Percentiles rank a stretch among this genome's conserved stretches.
phyloP scores from a whole-genome alignment of 2,329 filamentous ascomycete genomes.

The Colletotrichum somersetense region DNA sequence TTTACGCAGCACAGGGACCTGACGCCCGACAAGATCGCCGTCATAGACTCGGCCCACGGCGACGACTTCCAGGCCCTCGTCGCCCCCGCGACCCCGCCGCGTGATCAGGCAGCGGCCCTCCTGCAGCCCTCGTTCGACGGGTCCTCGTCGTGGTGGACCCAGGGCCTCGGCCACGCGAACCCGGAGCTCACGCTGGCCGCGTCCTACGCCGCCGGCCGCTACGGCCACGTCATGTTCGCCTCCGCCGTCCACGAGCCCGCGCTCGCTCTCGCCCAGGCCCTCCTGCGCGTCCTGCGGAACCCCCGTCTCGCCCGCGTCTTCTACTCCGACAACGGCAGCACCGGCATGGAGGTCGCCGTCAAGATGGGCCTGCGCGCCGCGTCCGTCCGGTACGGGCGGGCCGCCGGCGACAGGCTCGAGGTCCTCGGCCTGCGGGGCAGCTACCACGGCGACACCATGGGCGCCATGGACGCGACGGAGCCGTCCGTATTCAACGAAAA shows the following conservation, averaged over 20 bases:
- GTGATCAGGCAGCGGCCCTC: slow-evolving; percentile 47
- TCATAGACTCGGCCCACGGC: slow-evolving; percentile 84
- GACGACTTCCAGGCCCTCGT: slow-evolving; percentile 78
- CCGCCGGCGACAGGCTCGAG: slow-evolving; percentile 68
- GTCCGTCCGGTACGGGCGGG: slow-evolving; percentile 69
- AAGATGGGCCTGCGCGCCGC: slow-evolving; percentile 86
- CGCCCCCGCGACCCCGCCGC: slow-evolving; percentile 9
- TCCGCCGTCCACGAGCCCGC: slow-evolving; percentile 84
- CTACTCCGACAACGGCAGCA: slow-evolving; percentile 87
- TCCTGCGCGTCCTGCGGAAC: slow-evolving; percentile 72
- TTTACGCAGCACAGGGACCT: slow-evolving; percentile 84
- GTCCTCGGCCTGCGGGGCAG: slow-evolving; percentile 83
- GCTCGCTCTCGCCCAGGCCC: slow-evolving; percentile 73
- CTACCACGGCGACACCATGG: slow-evolving; percentile 91
- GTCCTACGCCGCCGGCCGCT: slow-evolving; percentile 84
- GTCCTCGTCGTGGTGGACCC: slow-evolving; percentile 93
- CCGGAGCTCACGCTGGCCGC: slow-evolving; percentile 78
- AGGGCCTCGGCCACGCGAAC: slow-evolving; percentile 86
- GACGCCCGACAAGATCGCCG: slow-evolving; percentile 71
- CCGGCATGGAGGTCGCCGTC: slow-evolving; percentile 84
- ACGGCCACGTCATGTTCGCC: slow-evolving; percentile 91
- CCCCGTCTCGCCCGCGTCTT: slow-evolving; percentile 79
- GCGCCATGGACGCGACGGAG: slow-evolving; percentile 87
- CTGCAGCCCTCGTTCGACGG: slow-evolving; percentile 81
- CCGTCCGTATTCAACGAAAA: slow-evolving; percentile 84